Evolutionary conservation across 331 rosid genomes (phyloP).

Genomic region (Dryas integrifolia): DNA sequence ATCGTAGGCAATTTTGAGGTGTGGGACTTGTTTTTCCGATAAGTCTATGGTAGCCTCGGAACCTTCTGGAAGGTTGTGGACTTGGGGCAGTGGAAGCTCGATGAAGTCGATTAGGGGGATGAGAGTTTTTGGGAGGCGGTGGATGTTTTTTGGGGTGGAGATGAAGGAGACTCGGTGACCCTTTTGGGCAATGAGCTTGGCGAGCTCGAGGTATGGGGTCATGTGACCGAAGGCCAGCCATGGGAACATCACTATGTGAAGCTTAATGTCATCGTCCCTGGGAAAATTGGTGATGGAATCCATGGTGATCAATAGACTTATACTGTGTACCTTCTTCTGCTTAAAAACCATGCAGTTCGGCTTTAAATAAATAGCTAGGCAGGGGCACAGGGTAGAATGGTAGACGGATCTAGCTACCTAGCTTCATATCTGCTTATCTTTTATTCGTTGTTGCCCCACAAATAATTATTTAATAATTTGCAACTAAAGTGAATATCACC

Average conservation of each 20-base stretch:
- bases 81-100: slow-evolving; percentile 13
- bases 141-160: slow-evolving; percentile 53
- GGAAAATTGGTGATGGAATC: neutral
- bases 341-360: too few relatives aligned
- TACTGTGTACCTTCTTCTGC: too few relatives aligned
- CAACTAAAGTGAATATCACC: too few relatives aligned
- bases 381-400: too few relatives aligned
- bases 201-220: slow-evolving; percentile 43
- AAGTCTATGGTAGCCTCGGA: slow-evolving; percentile 36
- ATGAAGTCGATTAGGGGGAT: slow-evolving; percentile 15
- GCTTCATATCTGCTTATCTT: too few relatives aligned
- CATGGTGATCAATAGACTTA: neutral
- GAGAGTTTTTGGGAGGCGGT: slow-evolving; percentile 35
- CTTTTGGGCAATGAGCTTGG: slow-evolving; percentile 46
- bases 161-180: slow-evolving; percentile 47
- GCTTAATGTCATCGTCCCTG: neutral
- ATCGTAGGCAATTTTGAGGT: slow-evolving; percentile 25
- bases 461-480: too few relatives aligned
- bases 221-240: slow-evolving; percentile 70
- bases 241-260: slow-evolving; percentile 54
- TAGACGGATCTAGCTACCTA: too few relatives aligned
- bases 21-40: neutral
- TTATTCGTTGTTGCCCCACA: too few relatives aligned
- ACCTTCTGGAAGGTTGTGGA: slow-evolving; percentile 6
- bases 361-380: too few relatives aligned